Conservation (phyloP, 169 alveolate species). For the Cryptosporidium bovis region DNA sequence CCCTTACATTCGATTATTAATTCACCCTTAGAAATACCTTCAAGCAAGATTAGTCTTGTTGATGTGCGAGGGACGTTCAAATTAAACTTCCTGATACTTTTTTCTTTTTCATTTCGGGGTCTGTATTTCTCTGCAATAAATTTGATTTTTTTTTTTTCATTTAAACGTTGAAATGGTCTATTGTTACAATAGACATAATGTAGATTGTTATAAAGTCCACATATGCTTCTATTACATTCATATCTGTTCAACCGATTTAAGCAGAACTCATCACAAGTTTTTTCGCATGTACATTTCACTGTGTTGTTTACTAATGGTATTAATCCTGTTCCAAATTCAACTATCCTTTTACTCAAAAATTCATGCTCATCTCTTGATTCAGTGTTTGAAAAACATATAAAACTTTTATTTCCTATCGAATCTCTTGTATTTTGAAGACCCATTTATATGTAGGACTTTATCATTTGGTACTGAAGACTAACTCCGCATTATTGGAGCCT, state of each 20-base stretch:
- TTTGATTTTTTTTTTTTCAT: conserved; percentile 19
- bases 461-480: too few species aligned
- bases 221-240: conserved; percentile 55
- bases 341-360: conserved; percentile 48
- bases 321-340: conserved; percentile 54
- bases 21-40: conserved; percentile 47
- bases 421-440: neutral
- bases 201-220: conserved; percentile 65
- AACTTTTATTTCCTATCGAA: too few species aligned
- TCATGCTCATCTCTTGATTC: neutral
- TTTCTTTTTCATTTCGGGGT: neutral
- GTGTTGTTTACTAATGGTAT: conserved; percentile 51
- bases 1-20: conserved; percentile 62
- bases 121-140: conserved; percentile 30
- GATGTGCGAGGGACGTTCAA: neutral
- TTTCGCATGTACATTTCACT: conserved; percentile 60
- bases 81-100: neutral
- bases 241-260: conserved; percentile 51
- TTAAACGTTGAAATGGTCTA: conserved; percentile 45
- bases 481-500: too few species aligned
- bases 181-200: conserved; percentile 64
- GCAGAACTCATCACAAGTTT: conserved; percentile 31
- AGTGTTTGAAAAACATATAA: neutral
- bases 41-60: conserved; percentile 30
- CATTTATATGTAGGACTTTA: neutral